These are phyloP conservation scores for Alectoria sarmentosa DNA, from an alignment of 495 filamentous ascomycete species.

Conservation along the genomic window DNA sequence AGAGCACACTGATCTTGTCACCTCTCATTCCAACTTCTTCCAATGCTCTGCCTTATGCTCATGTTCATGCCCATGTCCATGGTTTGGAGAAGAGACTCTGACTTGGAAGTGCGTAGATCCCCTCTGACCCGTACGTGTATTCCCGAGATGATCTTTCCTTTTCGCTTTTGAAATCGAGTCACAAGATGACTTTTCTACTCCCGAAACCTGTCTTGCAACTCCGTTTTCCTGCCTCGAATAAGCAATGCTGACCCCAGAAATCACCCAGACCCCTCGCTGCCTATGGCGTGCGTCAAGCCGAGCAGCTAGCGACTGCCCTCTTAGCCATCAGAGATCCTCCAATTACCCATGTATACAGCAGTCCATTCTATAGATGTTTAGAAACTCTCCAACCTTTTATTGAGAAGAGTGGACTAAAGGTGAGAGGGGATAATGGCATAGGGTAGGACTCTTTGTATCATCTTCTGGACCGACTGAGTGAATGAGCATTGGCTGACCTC, in stretches of 20 bases:
- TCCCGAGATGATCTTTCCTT: too few relatives aligned
- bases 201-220: too few relatives aligned
- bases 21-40: too few relatives aligned
- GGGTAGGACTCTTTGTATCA: slow-evolving; percentile 37
- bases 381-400: slow-evolving; percentile 66
- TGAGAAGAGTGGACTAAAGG: slow-evolving; percentile 43
- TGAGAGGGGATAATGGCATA: slow-evolving; percentile 67
- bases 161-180: too few relatives aligned
- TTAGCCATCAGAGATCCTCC: slow-evolving; percentile 49
- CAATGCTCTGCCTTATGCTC: too few relatives aligned
- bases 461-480: background rate
- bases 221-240: too few relatives aligned
- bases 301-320: slow-evolving; percentile 65
- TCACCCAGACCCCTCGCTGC: slow-evolving; percentile 55
- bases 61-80: background rate
- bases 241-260: too few relatives aligned
- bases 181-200: too few relatives aligned
- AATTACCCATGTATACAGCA: slow-evolving; percentile 71
- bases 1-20: background rate
- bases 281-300: slow-evolving; percentile 77
- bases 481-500: background rate
- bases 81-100: background rate
- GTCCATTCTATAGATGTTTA: slow-evolving; percentile 86
- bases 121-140: slow-evolving; percentile 58
- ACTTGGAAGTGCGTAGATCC: slow-evolving; percentile 35